Evolutionary conservation across 768 basidiomycete genomes (phyloP).

Genomic region (Galerina sulciceps): DNA sequence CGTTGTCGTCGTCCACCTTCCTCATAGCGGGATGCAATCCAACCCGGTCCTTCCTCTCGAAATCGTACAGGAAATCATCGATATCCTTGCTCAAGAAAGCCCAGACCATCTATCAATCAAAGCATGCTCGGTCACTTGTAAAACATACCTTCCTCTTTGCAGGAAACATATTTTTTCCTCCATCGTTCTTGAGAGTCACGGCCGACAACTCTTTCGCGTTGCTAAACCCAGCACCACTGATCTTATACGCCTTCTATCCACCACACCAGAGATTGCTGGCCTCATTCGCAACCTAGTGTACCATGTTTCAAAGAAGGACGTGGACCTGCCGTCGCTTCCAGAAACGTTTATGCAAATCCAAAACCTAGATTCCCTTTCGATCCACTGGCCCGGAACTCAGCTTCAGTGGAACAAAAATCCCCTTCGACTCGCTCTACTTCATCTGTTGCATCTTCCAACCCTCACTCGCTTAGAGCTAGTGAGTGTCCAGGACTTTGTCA

Average conservation of each 20-base stretch:
- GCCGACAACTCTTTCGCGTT: background rate
- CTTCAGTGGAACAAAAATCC: background rate
- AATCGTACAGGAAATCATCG: background rate
- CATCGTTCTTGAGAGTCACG: background rate
- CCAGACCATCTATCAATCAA: background rate
- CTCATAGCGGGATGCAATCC: background rate
- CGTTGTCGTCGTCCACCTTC: too few relatives aligned
- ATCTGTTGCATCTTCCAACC: constrained; percentile 8
- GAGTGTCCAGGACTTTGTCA: background rate
- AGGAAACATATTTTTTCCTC: background rate
- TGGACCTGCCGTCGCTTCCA: background rate
- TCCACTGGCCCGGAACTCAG: background rate
- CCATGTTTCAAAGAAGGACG: background rate
- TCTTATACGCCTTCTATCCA: background rate
- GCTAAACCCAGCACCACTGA: too few relatives aligned
- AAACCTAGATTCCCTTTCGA: background rate
- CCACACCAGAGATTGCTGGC: background rate
- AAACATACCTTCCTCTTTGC: background rate
- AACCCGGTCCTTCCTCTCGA: background rate
- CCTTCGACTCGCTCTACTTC: background rate
- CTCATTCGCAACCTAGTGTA: background rate
- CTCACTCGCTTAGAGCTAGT: background rate
- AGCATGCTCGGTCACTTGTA: background rate
- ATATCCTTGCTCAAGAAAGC: background rate
- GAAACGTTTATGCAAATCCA: background rate